Base-by-base conservation (phyloP, 495 filamentous ascomycete genomes). In the Staphylotrichum tortipilum region DNA sequence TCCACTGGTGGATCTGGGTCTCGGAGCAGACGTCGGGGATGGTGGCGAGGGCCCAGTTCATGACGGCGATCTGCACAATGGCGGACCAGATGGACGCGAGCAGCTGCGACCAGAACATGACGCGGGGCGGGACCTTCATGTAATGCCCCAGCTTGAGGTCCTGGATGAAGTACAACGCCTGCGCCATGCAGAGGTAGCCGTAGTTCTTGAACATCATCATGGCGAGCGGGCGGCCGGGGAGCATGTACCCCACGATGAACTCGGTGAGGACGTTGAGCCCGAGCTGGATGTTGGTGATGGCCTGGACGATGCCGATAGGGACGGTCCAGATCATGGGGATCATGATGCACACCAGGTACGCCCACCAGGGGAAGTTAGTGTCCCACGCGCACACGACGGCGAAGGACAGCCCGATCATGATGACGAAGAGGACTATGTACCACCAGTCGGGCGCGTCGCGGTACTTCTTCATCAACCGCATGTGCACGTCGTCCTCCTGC, bases 141-240 rank as follows among this genome's bases (percentile, higher is more conserved):
- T 86, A 88, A 59, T 86, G 82, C n/a, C 80, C 83, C 12, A 75
- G 63, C 56, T 78, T 77, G 45, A 80, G 66, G 51, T 79, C 75
- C 52, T 73, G 68, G 18, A 62, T 47, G 38, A 68, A 68, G 50
- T 68, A 65, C 11, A 78, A 68, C 2, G 72, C 74, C 57, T 78
- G 75, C 30, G 67, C 73, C 67, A 83, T 78, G 54, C 77, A 78
- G 43, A 84, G 78, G 54, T 85, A 87, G 42, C 82, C 81, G 57
- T 83, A 85, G 52, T 66, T 84, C 57, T 87, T 86, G 69, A 87
- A 87, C 65, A 68, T 66, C 65, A 68, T 88, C 62, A 82, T 79
- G 30, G 82, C 81, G 5, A 85, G 59, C 1, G 82, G 82, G 10
- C 72, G 71, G 11, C 82, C 82, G 4, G 83, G 77, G 33, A 82